phyloP scores from a whole-genome alignment of 345 rosid genomes.

The Hypericum perforatum region DNA sequence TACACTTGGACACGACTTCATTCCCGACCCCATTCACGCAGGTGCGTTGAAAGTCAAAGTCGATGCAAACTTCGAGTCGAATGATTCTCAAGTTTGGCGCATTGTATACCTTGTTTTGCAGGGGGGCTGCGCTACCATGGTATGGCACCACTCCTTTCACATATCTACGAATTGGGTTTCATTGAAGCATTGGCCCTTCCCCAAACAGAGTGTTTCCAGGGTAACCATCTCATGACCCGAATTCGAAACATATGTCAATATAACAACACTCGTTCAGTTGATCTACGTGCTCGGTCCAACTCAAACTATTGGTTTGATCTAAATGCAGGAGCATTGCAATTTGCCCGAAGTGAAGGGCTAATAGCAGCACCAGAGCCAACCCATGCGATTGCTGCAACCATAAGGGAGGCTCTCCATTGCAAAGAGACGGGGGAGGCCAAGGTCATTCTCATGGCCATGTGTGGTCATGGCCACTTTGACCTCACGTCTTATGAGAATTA shows the following conservation, averaged over 20 bases:
- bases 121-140: constrained; percentile 95
- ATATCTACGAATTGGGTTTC: constrained; percentile 66
- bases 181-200: constrained; percentile 88
- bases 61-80: too few species aligned
- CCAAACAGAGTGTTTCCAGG: constrained; percentile 75
- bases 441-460: constrained; percentile 85
- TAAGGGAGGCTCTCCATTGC: constrained; percentile 76
- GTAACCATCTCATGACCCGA: constrained; percentile 19
- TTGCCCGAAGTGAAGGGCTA: constrained; percentile 80
- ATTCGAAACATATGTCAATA: not conserved
- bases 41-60: constrained; percentile 28
- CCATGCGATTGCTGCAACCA: constrained; percentile 90
- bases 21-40: constrained; percentile 95
- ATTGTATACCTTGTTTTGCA: constrained; percentile 15
- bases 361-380: constrained; percentile 93
- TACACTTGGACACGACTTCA: constrained; percentile 90
- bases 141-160: constrained; percentile 87
- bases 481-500: constrained; percentile 70
- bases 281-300: too few species aligned
- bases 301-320: too few species aligned
- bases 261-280: not conserved
- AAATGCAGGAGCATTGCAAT: constrained; percentile 69
- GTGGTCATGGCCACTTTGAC: constrained; percentile 98
- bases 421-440: constrained; percentile 70
- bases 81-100: too few species aligned